A percentile compares a stretch with the other conserved stretches of the same genome.
Conservation (phyloP, 2,329 filamentous ascomycete genomes). For the Aspergillus versicolor region DNA sequence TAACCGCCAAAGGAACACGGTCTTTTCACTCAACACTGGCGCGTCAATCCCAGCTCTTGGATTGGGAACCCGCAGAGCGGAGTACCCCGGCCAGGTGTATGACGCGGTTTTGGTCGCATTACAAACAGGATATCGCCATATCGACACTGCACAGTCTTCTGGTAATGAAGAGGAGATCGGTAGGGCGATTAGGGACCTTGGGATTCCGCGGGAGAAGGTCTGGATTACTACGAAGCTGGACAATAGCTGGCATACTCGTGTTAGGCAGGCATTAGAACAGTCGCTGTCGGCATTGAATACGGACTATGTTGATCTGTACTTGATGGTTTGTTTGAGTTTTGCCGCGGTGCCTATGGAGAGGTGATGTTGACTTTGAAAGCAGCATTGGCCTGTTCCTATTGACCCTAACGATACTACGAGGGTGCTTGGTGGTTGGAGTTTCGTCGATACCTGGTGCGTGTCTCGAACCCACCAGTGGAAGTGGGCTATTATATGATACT, state of each 20-base stretch:
- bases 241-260: neutral
- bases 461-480: too few relatives aligned
- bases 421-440: too few relatives aligned
- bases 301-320: neutral
- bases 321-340: too few relatives aligned
- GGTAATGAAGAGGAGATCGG: neutral
- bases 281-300: neutral
- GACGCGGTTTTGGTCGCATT: neutral
- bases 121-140: conserved; percentile 1
- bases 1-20: too few relatives aligned
- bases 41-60: neutral
- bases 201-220: neutral
- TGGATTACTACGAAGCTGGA: conserved; percentile 5
- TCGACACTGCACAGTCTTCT: conserved; percentile 1
- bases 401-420: too few relatives aligned
- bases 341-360: too few relatives aligned
- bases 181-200: neutral
- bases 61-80: neutral
- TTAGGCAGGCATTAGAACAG: neutral
- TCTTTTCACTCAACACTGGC: neutral
- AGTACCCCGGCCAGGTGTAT: neutral
- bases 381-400: too few relatives aligned
- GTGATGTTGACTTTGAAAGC: too few relatives aligned
- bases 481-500: too few relatives aligned
- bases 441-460: too few relatives aligned